Percentiles rank a stretch among this genome's conserved stretches.
Conservation (phyloP, 192 early-diverging fungal species). For the Gaertneriomyces sp. region DNA sequence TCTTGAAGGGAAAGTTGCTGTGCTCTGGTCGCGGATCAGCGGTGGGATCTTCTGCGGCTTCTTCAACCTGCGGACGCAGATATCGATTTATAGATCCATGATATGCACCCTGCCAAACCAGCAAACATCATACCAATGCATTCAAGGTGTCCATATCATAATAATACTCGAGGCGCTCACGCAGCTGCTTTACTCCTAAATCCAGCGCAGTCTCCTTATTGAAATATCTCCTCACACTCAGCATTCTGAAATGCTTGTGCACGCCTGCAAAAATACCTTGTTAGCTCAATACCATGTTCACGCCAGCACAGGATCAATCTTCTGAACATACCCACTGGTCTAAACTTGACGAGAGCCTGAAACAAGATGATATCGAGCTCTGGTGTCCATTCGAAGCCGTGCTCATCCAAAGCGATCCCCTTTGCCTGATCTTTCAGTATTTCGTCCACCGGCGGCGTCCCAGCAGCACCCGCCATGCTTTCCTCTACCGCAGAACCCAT, state of each 20-base stretch:
- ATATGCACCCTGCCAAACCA: neutral
- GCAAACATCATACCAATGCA: conserved; percentile 8
- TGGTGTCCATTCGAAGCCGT: conserved; percentile 14
- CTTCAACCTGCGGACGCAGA: conserved; percentile 13
- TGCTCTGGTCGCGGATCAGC: conserved; percentile 12
- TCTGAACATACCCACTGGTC: conserved; percentile 20
- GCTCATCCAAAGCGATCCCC: neutral
- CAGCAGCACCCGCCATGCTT: too few relatives aligned
- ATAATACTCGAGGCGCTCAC: conserved; percentile 16
- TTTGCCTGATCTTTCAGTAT: too few relatives aligned
- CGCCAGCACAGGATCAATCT: neutral
- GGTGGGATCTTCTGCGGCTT: conserved; percentile 25
- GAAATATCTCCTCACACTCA: conserved; percentile 18
- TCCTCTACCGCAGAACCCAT: too few relatives aligned
- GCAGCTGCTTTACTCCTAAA: conserved; percentile 13
- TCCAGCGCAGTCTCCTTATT: conserved; percentile 1
- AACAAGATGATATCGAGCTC: conserved; percentile 26
- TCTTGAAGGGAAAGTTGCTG: conserved; percentile 28
- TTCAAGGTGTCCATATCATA: conserved; percentile 27
- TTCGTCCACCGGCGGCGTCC: too few relatives aligned
- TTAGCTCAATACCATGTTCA: neutral
- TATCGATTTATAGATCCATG: neutral
- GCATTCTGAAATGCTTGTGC: conserved; percentile 35
- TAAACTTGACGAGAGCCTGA: conserved; percentile 17
- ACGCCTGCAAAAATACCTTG: conserved; percentile 13